phyloP scores from a whole-genome alignment of 73 alveolate species.

The Blepharisma japonicum region DNA sequence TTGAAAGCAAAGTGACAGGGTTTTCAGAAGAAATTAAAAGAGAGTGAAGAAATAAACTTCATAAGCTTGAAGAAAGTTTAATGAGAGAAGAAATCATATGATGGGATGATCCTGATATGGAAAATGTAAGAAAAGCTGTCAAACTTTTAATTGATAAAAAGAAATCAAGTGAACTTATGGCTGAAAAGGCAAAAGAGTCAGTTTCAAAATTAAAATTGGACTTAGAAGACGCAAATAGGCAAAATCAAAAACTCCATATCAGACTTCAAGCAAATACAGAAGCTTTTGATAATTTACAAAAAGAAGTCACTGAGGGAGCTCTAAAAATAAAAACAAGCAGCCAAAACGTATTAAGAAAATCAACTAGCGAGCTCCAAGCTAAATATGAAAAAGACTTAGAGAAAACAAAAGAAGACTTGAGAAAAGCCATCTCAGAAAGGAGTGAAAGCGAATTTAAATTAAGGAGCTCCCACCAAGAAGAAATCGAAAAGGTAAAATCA shows the following conservation, averaged over 20 bases:
- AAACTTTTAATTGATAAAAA: background rate
- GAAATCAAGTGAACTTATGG: background rate
- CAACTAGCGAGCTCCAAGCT: too few species aligned
- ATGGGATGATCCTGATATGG: constrained; percentile 24
- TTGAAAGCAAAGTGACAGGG: background rate
- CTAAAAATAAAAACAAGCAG: background rate
- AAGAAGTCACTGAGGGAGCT: constrained; percentile 15
- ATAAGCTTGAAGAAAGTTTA: background rate
- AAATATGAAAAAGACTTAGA: too few species aligned
- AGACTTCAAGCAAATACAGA: constrained; percentile 4
- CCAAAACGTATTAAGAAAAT: too few species aligned
- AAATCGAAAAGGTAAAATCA: too few species aligned
- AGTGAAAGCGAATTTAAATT: too few species aligned
- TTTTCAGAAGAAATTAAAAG: background rate
- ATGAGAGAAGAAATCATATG: background rate
- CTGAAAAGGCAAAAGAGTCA: background rate
- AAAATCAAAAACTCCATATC: background rate
- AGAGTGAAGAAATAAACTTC: background rate
- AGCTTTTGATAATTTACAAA: background rate
- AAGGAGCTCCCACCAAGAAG: too few species aligned
- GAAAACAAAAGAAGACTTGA: too few species aligned
- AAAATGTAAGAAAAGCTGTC: constrained; percentile 12
- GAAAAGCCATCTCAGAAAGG: too few species aligned
- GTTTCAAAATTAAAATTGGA: background rate
- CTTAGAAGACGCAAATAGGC: background rate